A percentile compares a stretch with the other conserved stretches of the same genome.
These are phyloP conservation scores for Alloteropsis semialata DNA, from an alignment of 176 grass and related monocot species.

Conservation along the genomic window DNA sequence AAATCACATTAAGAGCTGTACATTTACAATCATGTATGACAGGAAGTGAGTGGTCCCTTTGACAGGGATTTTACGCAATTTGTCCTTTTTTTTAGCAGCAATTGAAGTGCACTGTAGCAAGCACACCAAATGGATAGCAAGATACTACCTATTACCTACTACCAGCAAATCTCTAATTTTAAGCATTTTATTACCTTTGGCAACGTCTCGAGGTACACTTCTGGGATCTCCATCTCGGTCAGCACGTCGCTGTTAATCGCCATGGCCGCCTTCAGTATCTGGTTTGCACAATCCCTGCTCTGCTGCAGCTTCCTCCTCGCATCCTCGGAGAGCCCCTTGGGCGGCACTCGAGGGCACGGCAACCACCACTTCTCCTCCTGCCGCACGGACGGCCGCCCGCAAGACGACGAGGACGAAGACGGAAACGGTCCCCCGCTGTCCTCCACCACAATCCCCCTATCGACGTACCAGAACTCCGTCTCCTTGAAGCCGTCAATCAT, in stretches of 20 bases:
- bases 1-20: slow-evolving; percentile 8
- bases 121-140: neutral
- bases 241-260: slow-evolving; percentile 94
- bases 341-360: slow-evolving; percentile 74
- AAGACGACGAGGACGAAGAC: slow-evolving; percentile 51
- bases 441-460: slow-evolving; percentile 79
- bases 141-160: neutral
- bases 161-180: neutral
- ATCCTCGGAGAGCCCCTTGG: slow-evolving; percentile 76
- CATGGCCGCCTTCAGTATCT: slow-evolving; percentile 97
- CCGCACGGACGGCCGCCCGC: slow-evolving; percentile 64
- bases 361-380: slow-evolving; percentile 99
- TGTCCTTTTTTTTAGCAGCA: neutral
- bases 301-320: slow-evolving; percentile 87
- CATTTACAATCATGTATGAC: slow-evolving; percentile 6
- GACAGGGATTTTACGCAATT: neutral
- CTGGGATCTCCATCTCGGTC: slow-evolving; percentile 88
- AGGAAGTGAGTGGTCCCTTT: slow-evolving; percentile 7
- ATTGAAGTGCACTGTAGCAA: neutral
- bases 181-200: slow-evolving; percentile 77
- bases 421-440: slow-evolving; percentile 59
- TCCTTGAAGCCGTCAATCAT: slow-evolving; percentile 86
- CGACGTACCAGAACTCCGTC: slow-evolving; percentile 93
- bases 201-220: slow-evolving; percentile 78
- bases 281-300: slow-evolving; percentile 88